Base-by-base conservation (phyloP, 441 rosid genomes). In the Pelargonium cotyledonis region DNA sequence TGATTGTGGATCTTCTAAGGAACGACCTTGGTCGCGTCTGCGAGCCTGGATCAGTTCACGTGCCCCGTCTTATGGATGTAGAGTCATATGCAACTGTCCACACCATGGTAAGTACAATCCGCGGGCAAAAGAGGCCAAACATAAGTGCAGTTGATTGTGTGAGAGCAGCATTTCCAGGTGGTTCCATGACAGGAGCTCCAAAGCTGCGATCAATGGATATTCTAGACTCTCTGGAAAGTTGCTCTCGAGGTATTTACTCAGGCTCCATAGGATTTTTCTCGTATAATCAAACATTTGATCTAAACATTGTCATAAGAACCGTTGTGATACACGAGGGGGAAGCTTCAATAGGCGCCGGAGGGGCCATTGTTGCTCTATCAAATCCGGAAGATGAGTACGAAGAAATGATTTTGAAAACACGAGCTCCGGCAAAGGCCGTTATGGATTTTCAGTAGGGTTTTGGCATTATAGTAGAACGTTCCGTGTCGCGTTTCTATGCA, bases 131-230 rank as follows among this genome's bases (percentile, higher is more conserved):
- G 81, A 73, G 57, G 69, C 31, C 89, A 31, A 84, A 88, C 46
- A 68, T 87, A 10, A 88, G 84, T 31, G 88, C 96, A 29, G 82
- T 89, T 1, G 91, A 85, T 49, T 92, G 95, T 44, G 86, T 95
- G 10, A 82, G 78, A 80, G 96, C 97, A 70, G 98, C 98, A 65
- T 95, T 90, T 78, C 98, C 98, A 0, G 99, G 98, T 0, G 97
- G 97, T 18, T 95, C 99, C 41, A 95, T 95, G 99, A 95, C 97
- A 0, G 99, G 99, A 62, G 99, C 99, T 1, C 99, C 98, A 0
- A 95, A 95, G 79, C 78, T 90, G 77, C 85, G 99, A 77, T 95
- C 99, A 2, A 89, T 92, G 73, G 96, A 92, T 71, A 80, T 95
- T 67, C 88, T 95, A 1, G 98, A 95, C 73, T 86, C 92, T 55